Base-by-base conservation (phyloP, 2,329 filamentous ascomycete genomes). In the Aaosphaeria pasadenensis region DNA sequence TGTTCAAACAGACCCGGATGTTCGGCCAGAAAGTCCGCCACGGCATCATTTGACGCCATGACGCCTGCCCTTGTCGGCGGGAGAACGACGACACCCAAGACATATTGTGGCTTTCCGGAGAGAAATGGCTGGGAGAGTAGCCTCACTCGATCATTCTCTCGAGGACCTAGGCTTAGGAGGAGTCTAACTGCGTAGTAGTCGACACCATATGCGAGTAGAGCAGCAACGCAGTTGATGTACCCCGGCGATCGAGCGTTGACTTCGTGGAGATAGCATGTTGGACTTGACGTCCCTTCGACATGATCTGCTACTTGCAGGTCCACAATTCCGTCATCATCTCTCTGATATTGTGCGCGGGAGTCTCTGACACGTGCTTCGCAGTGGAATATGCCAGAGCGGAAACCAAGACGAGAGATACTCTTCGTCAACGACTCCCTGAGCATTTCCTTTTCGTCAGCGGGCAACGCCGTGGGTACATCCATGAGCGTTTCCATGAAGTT, bases 161-260 rank as follows among this genome's bases (percentile, higher is more conserved):
- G 17, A 40, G 60, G 47, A 4, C 52, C 50, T 13, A 54, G 11
- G 5, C 48, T 51, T 3, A 47, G 31, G 3, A 54, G 46, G 35
- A 56, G 38, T 5, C 43, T 35, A 3, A 56, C 30, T 11, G 47
- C 53, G 44, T 50, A 54, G 39, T 55, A 58, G 39, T 58, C 55
- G 5, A 58, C 45, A 6, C 55, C 54, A 30, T 58, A 55, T 6
- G 53, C 40, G 3, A 50, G 39, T 1, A 46, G 24, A 6, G 43
- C 42, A 5, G 49, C 49, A n/a, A 46, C 40, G 17, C 45, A 47
- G 5, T 46, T 50, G 11, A 47, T 28, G 30, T 49, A 50, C 2
- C 53, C 55, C 11, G 54, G 51, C 4, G 55, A 47, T 4, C 55
- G 51, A n/a, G 50, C 46, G 35, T 58, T 58, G 38, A 58, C 48